These are phyloP conservation scores for Fusarium napiforme DNA, from an alignment of 2,329 filamentous ascomycete genomes.

Conservation along the genomic window DNA sequence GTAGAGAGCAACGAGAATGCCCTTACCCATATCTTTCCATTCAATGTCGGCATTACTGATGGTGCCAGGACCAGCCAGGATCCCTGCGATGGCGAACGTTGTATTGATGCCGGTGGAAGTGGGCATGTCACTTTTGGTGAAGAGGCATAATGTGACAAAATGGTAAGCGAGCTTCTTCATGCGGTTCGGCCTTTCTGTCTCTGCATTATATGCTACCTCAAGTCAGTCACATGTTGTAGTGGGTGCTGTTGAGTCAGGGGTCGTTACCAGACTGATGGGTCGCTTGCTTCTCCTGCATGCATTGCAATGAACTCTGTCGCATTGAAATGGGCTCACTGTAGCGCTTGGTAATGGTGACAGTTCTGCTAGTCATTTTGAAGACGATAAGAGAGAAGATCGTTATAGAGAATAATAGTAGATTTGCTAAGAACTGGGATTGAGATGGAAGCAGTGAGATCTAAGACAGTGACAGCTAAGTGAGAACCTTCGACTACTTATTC, in stretches of 20 bases:
- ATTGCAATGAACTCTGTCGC: conserved; percentile 1
- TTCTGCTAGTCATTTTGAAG: conserved; percentile 14
- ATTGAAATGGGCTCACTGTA: neutral
- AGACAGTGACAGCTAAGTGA: neutral
- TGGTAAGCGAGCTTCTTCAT: conserved; percentile 29
- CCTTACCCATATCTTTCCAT: conserved; percentile 25
- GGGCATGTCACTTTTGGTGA: conserved; percentile 36
- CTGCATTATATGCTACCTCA: conserved; percentile 18
- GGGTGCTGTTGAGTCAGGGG: conserved; percentile 13
- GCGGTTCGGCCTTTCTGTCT: neutral
- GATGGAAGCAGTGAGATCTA: neutral
- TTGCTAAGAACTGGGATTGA: neutral
- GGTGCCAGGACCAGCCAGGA: conserved; percentile 25
- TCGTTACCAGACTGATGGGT: conserved; percentile 25
- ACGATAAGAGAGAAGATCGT: neutral
- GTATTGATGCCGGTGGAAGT: conserved; percentile 36
- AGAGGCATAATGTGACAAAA: conserved; percentile 28
- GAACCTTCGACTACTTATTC: conserved; percentile 22
- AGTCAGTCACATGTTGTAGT: conserved; percentile 15
- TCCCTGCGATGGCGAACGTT: conserved; percentile 30
- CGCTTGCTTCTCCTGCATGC: neutral
- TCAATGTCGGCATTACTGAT: conserved; percentile 25
- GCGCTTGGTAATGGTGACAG: conserved; percentile 11
- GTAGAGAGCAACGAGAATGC: conserved; percentile 33
- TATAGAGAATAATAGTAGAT: neutral